phyloP scores from a whole-genome alignment of 257 asterid species.

The Echium plantagineum region DNA sequence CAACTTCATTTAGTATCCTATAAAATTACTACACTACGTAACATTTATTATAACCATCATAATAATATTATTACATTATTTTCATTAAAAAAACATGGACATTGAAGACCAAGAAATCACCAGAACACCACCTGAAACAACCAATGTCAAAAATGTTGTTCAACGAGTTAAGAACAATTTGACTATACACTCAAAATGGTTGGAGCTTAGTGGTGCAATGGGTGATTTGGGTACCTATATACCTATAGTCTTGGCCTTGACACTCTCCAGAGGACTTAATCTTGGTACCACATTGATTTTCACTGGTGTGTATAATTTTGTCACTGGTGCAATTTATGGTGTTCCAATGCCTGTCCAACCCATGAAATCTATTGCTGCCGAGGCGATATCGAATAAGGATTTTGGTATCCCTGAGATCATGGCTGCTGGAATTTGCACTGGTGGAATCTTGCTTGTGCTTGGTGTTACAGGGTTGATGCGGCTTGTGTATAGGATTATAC shows the following conservation, averaged over 20 bases:
- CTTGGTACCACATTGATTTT: slow-evolving; percentile 66
- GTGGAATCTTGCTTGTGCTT: slow-evolving; percentile 34
- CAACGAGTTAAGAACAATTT: slow-evolving; percentile 33
- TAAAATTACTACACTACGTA: not conserved
- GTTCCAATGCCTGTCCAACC: slow-evolving; percentile 88
- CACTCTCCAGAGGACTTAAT: slow-evolving; percentile 55
- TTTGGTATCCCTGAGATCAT: slow-evolving; percentile 65
- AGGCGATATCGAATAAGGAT: slow-evolving; percentile 40
- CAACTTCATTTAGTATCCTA: not conserved
- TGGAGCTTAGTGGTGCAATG: slow-evolving; percentile 73
- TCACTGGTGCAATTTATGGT: slow-evolving; percentile 62
- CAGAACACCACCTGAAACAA: slow-evolving; percentile 2
- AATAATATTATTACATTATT: slow-evolving; percentile 13
- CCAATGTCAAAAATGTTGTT: slow-evolving; percentile 5
- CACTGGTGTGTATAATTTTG: slow-evolving; percentile 54
- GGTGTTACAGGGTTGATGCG: slow-evolving; percentile 59
- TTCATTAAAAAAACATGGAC: slow-evolving; percentile 2
- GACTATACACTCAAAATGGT: slow-evolving; percentile 41
- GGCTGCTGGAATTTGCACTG: slow-evolving; percentile 80
- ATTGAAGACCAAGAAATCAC: slow-evolving; percentile 16
- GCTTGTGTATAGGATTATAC: slow-evolving; percentile 48
- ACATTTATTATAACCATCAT: not conserved
- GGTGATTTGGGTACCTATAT: slow-evolving; percentile 80
- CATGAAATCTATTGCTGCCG: slow-evolving; percentile 84
- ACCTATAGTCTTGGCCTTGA: slow-evolving; percentile 53